These are phyloP conservation scores for Daedaleopsis nitida DNA, from an alignment of 768 basidiomycete species.

Conservation along the genomic window DNA sequence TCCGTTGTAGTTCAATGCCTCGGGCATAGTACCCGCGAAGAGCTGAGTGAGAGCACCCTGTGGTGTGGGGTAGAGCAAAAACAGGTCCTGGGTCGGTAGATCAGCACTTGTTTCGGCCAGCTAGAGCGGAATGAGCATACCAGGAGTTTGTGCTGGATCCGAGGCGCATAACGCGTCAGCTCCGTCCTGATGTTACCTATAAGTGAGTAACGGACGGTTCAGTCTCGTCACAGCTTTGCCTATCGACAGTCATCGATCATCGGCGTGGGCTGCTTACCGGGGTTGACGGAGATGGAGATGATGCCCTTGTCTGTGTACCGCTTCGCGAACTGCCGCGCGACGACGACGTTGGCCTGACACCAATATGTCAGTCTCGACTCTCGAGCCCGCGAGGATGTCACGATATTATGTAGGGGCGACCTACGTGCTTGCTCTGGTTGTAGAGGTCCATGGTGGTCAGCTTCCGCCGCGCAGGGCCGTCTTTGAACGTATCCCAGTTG, in stretches of 20 bases:
- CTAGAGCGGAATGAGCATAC: not conserved
- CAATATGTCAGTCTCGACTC: not conserved
- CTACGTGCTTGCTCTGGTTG: slow-evolving; percentile 48
- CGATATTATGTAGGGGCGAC: slow-evolving; percentile 10
- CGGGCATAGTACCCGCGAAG: slow-evolving; percentile 40
- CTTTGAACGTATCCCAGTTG: slow-evolving; percentile 41
- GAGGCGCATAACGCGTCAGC: slow-evolving; percentile 7
- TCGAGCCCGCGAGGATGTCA: not conserved
- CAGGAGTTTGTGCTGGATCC: not conserved
- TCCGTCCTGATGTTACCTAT: slow-evolving; percentile 26
- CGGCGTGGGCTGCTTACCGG: slow-evolving; percentile 35
- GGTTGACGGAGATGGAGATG: slow-evolving; percentile 46
- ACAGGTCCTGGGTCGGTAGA: slow-evolving; percentile 8
- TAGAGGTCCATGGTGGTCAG: slow-evolving; percentile 23
- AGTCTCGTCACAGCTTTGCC: not conserved
- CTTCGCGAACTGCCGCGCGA: slow-evolving; percentile 50
- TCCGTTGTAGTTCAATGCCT: slow-evolving; percentile 42
- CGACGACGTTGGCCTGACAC: slow-evolving; percentile 45
- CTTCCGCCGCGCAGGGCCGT: slow-evolving; percentile 27
- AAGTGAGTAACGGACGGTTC: no score
- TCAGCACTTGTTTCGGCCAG: not conserved
- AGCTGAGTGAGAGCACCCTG: slow-evolving; percentile 35
- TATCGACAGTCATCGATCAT: not conserved
- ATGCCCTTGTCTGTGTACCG: slow-evolving; percentile 48
- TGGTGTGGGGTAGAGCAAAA: slow-evolving; percentile 32